These are phyloP conservation scores for Chalciporus sphaerocephalus DNA, from an alignment of 768 basidiomycete genomes.

Conservation along the genomic window DNA sequence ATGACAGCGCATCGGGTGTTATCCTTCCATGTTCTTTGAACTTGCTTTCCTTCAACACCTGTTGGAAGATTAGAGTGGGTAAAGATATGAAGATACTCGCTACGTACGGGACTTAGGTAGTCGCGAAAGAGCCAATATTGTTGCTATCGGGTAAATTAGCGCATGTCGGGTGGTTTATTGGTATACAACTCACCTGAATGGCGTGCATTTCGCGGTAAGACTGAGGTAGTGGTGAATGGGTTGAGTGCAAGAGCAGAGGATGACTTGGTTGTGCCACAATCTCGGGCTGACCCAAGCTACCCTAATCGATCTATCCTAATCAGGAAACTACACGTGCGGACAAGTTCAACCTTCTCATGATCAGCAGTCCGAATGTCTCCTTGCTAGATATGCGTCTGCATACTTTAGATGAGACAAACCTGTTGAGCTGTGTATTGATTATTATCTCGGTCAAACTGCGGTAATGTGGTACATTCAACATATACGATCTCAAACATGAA, in stretches of 20 bases:
- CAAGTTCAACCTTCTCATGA: too few relatives aligned
- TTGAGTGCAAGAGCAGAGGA: constrained; percentile 19
- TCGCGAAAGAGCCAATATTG: constrained; percentile 93
- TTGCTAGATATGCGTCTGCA: too few relatives aligned
- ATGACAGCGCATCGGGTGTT: constrained; percentile 66
- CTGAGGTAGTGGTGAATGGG: constrained; percentile 7
- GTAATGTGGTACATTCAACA: too few relatives aligned
- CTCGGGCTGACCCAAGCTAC: constrained; percentile 28
- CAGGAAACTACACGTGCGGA: too few relatives aligned
- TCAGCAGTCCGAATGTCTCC: too few relatives aligned
- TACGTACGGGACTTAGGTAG: constrained; percentile 82
- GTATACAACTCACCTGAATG: constrained; percentile 37
- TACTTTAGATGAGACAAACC: too few relatives aligned
- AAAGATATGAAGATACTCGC: constrained; percentile 12
- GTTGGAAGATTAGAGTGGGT: constrained; percentile 27
- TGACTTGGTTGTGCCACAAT: constrained; percentile 23
- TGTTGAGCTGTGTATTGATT: too few relatives aligned
- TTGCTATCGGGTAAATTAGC: constrained; percentile 47
- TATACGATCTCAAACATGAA: too few relatives aligned
- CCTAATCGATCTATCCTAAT: constrained; percentile 34
- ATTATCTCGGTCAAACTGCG: too few relatives aligned
- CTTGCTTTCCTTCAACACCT: constrained; percentile 97
- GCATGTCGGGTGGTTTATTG: background rate
- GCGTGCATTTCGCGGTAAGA: constrained; percentile 39
- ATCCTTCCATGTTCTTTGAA: constrained; percentile 98